Evolutionary conservation across 768 basidiomycete species (phyloP), one percentile per base, ranked within the genome.

Genomic region (Termitomyces sp.): DNA sequence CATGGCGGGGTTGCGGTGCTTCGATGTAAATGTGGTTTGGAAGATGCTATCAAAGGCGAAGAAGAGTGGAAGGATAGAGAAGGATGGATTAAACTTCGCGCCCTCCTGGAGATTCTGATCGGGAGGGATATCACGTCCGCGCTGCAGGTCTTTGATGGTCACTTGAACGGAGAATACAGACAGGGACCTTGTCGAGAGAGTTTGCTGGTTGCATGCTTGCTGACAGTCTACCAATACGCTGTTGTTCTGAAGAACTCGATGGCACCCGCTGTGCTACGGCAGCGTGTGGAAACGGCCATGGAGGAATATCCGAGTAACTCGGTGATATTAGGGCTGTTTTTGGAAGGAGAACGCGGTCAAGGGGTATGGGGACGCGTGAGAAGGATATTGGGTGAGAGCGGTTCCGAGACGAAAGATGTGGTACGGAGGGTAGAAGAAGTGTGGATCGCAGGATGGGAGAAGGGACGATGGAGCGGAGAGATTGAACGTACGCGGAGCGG

Each of bases 371-470:
- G 90, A 6, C 77, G 82, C 26, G 82, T 92, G 32, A 72, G 86
- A 58, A 69, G 72, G 16, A 75, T 82, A 52, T 63, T 88, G 34
- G 82, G 85, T 0, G 83, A 83, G 53, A 76, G 71, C 29, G 71
- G 69, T 10, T 70, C 65, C 9, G 72, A 69, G 54, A 74, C 78
- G 56, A 90, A 88, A 68, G 78, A 76, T 55, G 73, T 92, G 14
- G 69, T 76, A 41, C 74, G 88, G 65, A 73, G 86, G 55, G 71
- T 81, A 4, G 76, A 81, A 60, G 89, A 93, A 63, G 81, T 90
- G 0, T 93, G 91, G 90, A 74, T 90, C 2, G 82, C 84, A 10
- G 79, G 86, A n/a, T 91, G 89, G 90, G 86, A 90, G 69, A 79
- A 74, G 65, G 83, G 85, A 2, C 76, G 84, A 37, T 92, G 90